Conservation (phyloP, 192 early-diverging fungal species). For the Entomortierella chlamydospora region DNA sequence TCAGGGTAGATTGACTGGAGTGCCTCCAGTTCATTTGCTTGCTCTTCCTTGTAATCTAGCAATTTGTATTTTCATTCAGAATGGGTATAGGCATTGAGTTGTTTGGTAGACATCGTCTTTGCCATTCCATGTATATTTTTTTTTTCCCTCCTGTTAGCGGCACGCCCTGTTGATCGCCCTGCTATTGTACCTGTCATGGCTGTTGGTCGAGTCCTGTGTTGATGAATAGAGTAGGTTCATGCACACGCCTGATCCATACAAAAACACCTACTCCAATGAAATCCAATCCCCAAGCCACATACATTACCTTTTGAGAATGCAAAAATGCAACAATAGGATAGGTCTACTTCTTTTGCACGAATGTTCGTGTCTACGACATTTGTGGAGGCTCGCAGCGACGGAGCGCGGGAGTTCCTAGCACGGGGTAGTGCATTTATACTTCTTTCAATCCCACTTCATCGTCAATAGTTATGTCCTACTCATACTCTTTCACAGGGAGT, state of each 20-base stretch:
- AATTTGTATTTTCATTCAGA: not conserved
- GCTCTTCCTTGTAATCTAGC: conserved; percentile 81
- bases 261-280: conserved; percentile 18
- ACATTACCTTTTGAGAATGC: conserved; percentile 2
- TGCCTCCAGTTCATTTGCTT: conserved; percentile 82
- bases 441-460: too few relatives aligned
- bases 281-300: conserved; percentile 34
- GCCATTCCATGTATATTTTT: not conserved
- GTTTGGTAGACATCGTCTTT: not conserved
- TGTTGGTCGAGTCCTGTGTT: not conserved
- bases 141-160: not conserved
- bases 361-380: too few relatives aligned
- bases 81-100: not conserved
- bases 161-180: not conserved
- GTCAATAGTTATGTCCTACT: too few relatives aligned
- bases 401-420: too few relatives aligned
- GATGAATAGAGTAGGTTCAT: conserved; percentile 4
- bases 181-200: conserved; percentile 11
- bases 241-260: not conserved
- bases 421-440: too few relatives aligned
- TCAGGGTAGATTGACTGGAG: conserved; percentile 86
- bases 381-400: too few relatives aligned
- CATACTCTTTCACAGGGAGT: too few relatives aligned
- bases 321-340: too few relatives aligned
- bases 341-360: conserved; percentile 2